Base-by-base conservation (phyloP, 2,329 filamentous ascomycete genomes). In the Aspergillus sp. region DNA sequence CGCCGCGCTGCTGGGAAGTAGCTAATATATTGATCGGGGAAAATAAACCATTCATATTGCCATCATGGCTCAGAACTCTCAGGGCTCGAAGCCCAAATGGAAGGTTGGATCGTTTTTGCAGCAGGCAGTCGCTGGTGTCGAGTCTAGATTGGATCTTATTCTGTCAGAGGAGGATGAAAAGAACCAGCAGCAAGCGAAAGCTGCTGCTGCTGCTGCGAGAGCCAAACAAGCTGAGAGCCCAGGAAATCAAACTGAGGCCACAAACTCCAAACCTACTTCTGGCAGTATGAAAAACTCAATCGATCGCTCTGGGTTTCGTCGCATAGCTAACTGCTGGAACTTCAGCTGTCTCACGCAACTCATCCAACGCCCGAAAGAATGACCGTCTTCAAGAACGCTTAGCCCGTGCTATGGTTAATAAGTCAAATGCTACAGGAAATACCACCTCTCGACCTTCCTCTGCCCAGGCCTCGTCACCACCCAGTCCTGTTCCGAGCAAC, bases 61-160 rank as follows among this genome's bases (percentile, higher is more conserved):
- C 49, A 54, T 34, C 36, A 68, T 67, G 65, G 49, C 63, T 34
- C 64, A 65, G 41, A 62, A 64, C 43, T 42, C 53, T 6, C 58
- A 60, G 13, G 69, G 68, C 43, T 53, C 79, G 53, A 72, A 77
- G 48, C 78, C 79, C 40, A 78, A 79, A 81, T 90, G 86, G 86
- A 86, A 85, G 37, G 82, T 70, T 39, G 64, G 66, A 9, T 65
- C 82, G 29, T 85, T 95, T 62, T 77, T 96, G 47, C 87, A 90
- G 52, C 88, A 91, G 67, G 90, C 91, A 51, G 89, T 97, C 48
- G 90, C 90, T 43, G 90, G 90, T 48, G 86, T 98, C 45, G 93
- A 98, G 71, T 94, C 90, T 47, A 83, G 88, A 35, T 79, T 98
- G 47, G 93, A 98, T 66, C 90, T 81, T 39, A 95, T 98, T 46